Evolutionary conservation across 345 rosid genomes (phyloP).

Genomic region (Eucalyptus microcorys): DNA sequence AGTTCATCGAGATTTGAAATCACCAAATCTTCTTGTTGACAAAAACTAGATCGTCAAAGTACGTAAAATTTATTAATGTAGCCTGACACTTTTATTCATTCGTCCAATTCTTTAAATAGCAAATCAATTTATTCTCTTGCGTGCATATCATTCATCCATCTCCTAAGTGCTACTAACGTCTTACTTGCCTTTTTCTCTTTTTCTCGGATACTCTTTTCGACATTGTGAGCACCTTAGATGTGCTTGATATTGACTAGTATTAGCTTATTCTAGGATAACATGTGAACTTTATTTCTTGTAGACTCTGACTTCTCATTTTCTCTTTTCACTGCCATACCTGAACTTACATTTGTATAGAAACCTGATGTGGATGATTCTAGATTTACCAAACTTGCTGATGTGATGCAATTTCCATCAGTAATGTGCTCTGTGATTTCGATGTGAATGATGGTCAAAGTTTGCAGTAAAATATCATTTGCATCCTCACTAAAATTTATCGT

Average conservation of each 20-base stretch:
- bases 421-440: neutral
- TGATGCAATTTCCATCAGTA: neutral
- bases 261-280: neutral
- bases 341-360: neutral
- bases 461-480: neutral
- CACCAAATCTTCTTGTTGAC: slow-evolving; percentile 96
- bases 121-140: neutral
- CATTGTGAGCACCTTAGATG: neutral
- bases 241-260: neutral
- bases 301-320: neutral
- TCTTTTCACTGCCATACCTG: neutral
- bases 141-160: neutral
- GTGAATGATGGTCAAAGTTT: neutral
- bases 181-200: neutral
- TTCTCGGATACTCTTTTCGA: neutral
- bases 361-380: neutral
- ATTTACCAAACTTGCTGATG: neutral
- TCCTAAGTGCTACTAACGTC: neutral
- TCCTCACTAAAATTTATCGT: neutral
- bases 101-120: neutral
- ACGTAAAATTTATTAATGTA: neutral
- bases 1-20: slow-evolving; percentile 94
- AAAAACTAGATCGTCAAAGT: slow-evolving; percentile 96
- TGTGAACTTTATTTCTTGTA: neutral
- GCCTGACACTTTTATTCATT: neutral